Evolutionary conservation across 768 basidiomycete genomes (phyloP), one percentile per base, ranked within the genome.

Genomic region (Trametes meyenii): DNA sequence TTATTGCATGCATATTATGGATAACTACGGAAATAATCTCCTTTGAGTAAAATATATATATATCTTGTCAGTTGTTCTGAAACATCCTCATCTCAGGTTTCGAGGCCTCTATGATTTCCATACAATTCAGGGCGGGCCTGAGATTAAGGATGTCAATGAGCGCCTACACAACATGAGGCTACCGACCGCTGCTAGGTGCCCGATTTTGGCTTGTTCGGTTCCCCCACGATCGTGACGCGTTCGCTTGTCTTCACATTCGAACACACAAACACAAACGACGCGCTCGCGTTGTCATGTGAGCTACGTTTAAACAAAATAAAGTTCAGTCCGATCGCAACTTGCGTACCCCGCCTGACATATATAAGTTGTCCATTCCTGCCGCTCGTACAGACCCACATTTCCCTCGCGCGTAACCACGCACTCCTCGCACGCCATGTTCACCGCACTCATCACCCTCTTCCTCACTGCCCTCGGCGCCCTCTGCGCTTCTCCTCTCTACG

Each of bases 271-370:
- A 40, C 39, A 40, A 40, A 40, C 39, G 44, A 45, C 44, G 44
- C 44, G n/a, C 16, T 11, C 21, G 44, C 44, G 44, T 19, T 5
- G 5, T 23, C 44, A 58, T 48, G 56, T 58, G 56, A 50, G 48
- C 5, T 16, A 19, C n/a, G 46, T 24, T 58, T 50, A 38, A 58
- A 57, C 56, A 43, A 43, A 50, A 50, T 38, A 50, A 33, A 21
- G 56, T 58, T 58, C 56, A 49, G 38, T 58, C 56, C 56, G 56
- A 58, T 50, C 56, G 56, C 48, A 38, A 49, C 48, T 10, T 29
- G 44, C 10, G 17, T 17, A 35, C 17, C 43, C 5, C 21, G 35
- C n/a, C 1, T 8, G 21, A 23, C 29, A 13, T 23, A 46, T 46
- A 55, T 45, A 55, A 55, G 0, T 44, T 33, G 13, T n/a, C 17